Evolutionary conservation across 208 protist species (phyloP).

Genomic region (Trichomonas vaginalis): DNA sequence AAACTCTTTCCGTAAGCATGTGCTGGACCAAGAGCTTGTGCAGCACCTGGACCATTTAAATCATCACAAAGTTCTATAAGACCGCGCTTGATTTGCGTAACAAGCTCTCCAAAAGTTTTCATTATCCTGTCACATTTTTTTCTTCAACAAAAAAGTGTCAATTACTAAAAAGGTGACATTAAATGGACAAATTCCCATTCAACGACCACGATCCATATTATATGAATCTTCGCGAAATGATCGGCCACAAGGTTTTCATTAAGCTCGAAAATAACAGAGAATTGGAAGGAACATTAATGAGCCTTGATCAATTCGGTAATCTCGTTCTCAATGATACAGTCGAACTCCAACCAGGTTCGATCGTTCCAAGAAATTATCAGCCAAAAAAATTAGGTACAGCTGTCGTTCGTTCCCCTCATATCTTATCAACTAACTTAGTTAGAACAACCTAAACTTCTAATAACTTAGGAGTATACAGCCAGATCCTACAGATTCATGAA

Average conservation of each 20-base stretch:
- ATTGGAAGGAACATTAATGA: neutral
- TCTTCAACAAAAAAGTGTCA: too few species aligned
- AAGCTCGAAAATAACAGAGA: neutral
- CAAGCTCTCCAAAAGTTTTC: constrained; percentile 12
- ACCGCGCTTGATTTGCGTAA: neutral
- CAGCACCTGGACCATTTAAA: neutral
- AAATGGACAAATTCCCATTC: too few species aligned
- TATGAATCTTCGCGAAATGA: neutral
- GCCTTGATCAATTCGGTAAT: neutral
- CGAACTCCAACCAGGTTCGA: neutral
- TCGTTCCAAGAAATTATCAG: neutral
- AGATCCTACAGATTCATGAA: too few species aligned
- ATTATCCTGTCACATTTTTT: neutral
- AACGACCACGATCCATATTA: neutral
- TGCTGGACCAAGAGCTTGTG: neutral
- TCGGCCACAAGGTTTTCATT: neutral
- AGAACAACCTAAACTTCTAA: too few species aligned
- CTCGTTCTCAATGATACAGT: neutral
- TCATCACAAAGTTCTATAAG: neutral
- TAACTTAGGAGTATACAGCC: too few species aligned
- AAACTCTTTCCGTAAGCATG: constrained; percentile 7
- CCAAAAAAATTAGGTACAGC: neutral
- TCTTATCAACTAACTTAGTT: neutral
- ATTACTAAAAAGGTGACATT: neutral
- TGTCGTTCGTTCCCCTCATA: neutral